Conservation (phyloP, 1,284 basidiomycete genomes). For the Fistulina hepatica region DNA sequence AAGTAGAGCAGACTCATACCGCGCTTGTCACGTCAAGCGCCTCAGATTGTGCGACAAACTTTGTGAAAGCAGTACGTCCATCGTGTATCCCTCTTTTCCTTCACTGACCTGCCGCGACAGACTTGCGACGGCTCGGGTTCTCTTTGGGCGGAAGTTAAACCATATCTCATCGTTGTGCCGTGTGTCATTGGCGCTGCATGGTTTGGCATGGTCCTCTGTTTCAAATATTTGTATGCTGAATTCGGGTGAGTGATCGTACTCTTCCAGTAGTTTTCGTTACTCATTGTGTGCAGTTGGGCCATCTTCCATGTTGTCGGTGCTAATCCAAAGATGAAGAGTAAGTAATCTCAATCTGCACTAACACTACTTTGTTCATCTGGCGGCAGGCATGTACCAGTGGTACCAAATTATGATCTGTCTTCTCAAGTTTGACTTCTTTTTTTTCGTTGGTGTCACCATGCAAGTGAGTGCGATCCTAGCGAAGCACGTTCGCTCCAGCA, state of each 20-base stretch:
- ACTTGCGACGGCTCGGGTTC: constrained; percentile 33
- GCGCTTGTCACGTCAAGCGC: constrained; percentile 38
- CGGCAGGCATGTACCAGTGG: constrained; percentile 68
- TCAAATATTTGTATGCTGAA: constrained; percentile 44
- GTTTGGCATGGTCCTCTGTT: constrained; percentile 41
- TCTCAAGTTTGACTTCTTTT: constrained; percentile 82
- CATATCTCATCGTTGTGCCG: constrained; percentile 44
- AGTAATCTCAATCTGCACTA: constrained; percentile 17
- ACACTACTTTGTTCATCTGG: constrained; percentile 8
- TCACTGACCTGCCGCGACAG: constrained; percentile 28
- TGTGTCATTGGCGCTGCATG: constrained; percentile 42
- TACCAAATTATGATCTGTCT: constrained; percentile 80
- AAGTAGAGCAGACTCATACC: constrained; percentile 56
- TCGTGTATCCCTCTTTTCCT: constrained; percentile 4
- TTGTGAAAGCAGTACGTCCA: constrained; percentile 21
- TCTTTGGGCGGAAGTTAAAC: constrained; percentile 31
- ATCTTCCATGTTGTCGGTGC: constrained; percentile 80
- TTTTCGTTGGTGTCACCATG: constrained; percentile 76
- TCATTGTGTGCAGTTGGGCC: constrained; percentile 48
- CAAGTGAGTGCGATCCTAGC: constrained; percentile 37
- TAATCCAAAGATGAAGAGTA: constrained; percentile 70
- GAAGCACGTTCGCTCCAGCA: background rate
- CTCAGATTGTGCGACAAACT: constrained; percentile 16
- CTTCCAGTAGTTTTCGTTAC: constrained; percentile 2
- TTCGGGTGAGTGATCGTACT: constrained; percentile 39